phyloP scores from a whole-genome alignment of 306 rosid genomes.

The Mucuna pruriens region DNA sequence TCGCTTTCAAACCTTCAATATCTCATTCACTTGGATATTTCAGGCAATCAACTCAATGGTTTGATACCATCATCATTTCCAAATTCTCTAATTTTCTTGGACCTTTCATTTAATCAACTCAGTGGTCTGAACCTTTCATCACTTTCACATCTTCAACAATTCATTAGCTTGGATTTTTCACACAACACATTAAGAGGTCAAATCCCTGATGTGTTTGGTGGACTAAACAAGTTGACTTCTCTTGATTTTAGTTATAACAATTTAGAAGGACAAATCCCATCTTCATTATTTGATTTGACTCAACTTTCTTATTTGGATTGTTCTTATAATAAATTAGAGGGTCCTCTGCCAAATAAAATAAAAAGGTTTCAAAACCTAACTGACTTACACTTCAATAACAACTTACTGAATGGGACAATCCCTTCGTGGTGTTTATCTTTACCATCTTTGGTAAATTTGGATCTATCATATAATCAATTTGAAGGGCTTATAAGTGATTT shows the following conservation, averaged over 20 bases:
- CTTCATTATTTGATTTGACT: not conserved
- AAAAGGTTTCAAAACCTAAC: not conserved
- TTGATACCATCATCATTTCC: no score
- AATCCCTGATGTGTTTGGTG: not conserved
- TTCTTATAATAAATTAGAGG: not conserved
- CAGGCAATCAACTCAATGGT: no score
- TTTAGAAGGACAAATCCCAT: not conserved
- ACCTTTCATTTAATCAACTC: not conserved
- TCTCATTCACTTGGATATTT: no score
- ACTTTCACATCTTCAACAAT: not conserved
- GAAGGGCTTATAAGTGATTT: not conserved
- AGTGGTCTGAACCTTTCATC: not conserved
- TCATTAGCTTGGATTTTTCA: not conserved
- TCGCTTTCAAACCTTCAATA: no score
- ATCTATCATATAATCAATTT: not conserved
- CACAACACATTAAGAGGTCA: not conserved
- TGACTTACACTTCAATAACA: not conserved
- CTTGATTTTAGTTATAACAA: not conserved
- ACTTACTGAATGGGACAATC: not conserved
- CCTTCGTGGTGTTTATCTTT: conserved; percentile 32
- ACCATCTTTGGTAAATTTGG: not conserved
- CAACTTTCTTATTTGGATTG: not conserved
- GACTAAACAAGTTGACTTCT: not conserved
- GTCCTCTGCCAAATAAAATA: not conserved
- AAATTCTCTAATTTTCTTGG: not conserved